Evolutionary conservation across 129 eudicot genomes (phyloP), one percentile per base, ranked within the genome.

Genomic region (Flaveria bidentis): DNA sequence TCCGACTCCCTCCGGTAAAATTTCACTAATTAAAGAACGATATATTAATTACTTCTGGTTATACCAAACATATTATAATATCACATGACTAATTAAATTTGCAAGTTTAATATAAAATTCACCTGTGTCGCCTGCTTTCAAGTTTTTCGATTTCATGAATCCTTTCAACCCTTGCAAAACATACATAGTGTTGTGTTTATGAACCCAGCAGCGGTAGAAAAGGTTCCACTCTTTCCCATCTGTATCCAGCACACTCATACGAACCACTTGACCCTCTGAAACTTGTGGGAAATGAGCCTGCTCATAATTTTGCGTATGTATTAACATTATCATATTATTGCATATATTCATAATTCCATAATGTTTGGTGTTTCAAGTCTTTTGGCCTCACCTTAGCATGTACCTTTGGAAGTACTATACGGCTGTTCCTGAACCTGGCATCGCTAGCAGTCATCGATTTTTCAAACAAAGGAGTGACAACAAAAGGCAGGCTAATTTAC

Each of bases 61-160:
- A 49, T 36, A 18, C 0, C 36, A 73, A 30, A 18, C 23, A 74
- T 14, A 5, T 42, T 20, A 55, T 18, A 55, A 56, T 26, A 20
- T 73, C 53, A 55, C 47, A 16, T 26, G 41, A 36, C 41, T 36
- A 36, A 36, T 74, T 12, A 17, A 26, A 72, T n/a, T 74, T 58
- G 70, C 58, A 41, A 23, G 76, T 56, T 55, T 55, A 44, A 64
- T 30, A 56, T 26, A 47, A 50, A 22, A 74, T 12, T 82, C 77
- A 86, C 91, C 89, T 78, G 78, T 76, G 68, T 86, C 89, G 39
- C 91, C 96, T 17, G 83, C 72, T 75, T 80, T 75, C 88, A 82
- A 72, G 42, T 82, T 76, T 75, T 74, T 73, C 20, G 80, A 39
- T 16, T 71, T 57, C 76, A 86, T 82, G 73, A 75, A 81, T 25